Evolutionary conservation across 495 filamentous ascomycete species (phyloP), one percentile per base, ranked within the genome.

Genomic region (Podospora pseudopauciseta): DNA sequence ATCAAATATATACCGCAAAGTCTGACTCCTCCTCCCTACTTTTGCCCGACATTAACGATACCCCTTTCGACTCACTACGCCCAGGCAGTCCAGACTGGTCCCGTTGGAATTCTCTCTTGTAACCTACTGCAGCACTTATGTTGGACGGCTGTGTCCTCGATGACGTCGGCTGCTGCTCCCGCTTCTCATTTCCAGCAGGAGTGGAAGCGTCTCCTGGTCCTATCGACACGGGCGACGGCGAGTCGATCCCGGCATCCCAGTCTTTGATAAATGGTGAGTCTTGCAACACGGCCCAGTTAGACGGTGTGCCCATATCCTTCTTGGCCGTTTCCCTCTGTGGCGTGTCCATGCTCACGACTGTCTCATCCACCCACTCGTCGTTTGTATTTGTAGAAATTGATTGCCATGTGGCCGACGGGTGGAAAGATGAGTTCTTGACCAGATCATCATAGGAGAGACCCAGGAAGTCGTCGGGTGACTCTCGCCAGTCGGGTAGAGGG

Each of bases 371-470:
- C 70, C 70, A 69, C 26, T 68, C 62, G 20, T 70, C 68, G 13
- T 27, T 56, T n/a, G 60, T 64, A 1, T 27, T 56, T n/a, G 60
- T 64, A 1, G 49, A 62, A 0, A 72, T 62, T 2, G 68, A 71
- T 13, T 70, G 72, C 70, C 68, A 74, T 11, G 71, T 71, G 27
- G 28, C 64, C 0, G 73, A 75, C 6, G 64, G 65, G 9, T 71
- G 70, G 63, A 77, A 72, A 0, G 69, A 73, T 32, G 66, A 65
- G 20, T 66, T 70, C 9, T 72, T 61, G 15, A 71, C 54, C 9
- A 76, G 68, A 16, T 80, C 76, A 53, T 70, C 69, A 62, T 78
- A 80, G n/a, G 73, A 73, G 32, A 81, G 78, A 6, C 76, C 76
- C 2, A 79, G 68, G 11, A 74, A 75, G 62, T 76, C 74, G 18